These are phyloP conservation scores for Cryptococcus floricola DNA, from an alignment of 1,284 basidiomycete species.

Conservation along the genomic window DNA sequence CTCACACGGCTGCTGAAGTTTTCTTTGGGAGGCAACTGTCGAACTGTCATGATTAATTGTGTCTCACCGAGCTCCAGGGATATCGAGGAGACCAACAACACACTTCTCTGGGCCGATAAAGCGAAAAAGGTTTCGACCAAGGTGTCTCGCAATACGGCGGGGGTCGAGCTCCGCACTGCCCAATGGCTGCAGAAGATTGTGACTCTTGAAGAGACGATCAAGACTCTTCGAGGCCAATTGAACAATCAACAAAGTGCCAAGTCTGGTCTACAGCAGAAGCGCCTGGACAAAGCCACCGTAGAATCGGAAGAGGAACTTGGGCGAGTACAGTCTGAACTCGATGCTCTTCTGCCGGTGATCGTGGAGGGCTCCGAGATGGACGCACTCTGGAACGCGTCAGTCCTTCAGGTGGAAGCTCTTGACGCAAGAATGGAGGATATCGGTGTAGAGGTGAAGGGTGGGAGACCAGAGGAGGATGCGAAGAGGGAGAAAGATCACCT, in stretches of 20 bases:
- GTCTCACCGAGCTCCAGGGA: conserved; percentile 88
- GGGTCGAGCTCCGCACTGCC: conserved; percentile 85
- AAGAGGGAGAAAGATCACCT: conserved; percentile 70
- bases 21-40: conserved; percentile 93
- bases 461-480: conserved; percentile 21
- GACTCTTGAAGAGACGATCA: conserved; percentile 52
- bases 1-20: conserved; percentile 93
- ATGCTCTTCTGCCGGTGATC: conserved; percentile 65
- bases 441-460: conserved; percentile 55
- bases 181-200: conserved; percentile 90
- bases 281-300: conserved; percentile 59
- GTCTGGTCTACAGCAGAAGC: conserved; percentile 38
- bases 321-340: conserved; percentile 65
- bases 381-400: conserved; percentile 71
- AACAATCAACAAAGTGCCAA: conserved; percentile 20
- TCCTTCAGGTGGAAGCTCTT: conserved; percentile 64
- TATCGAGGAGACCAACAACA: conserved; percentile 97
- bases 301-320: conserved; percentile 67
- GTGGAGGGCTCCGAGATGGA: conserved; percentile 71
- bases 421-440: conserved; percentile 65
- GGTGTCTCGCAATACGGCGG: conserved; percentile 81
- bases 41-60: conserved; percentile 97
- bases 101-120: conserved; percentile 89
- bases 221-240: conserved; percentile 71
- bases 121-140: conserved; percentile 97